Percentiles rank a stretch among this genome's conserved stretches.
Evolutionary conservation across 2,329 filamentous ascomycete species (phyloP).

Genomic region (Rosellinia necatrix): DNA sequence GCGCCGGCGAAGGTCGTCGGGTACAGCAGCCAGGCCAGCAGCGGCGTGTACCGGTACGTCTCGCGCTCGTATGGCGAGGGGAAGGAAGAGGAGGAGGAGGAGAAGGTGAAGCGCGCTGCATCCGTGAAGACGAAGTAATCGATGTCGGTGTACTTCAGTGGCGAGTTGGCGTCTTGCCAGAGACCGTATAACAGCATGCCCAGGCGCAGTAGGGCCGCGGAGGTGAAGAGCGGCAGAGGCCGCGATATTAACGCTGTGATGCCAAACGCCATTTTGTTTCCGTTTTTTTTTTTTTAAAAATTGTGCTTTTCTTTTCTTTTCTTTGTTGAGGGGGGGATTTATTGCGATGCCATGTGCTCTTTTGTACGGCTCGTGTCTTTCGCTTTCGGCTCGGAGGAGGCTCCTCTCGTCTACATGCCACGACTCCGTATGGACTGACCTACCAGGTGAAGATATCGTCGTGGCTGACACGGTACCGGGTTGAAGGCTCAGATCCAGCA

Average conservation of each 20-base stretch:
- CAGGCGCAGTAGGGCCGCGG: slow-evolving; percentile 68
- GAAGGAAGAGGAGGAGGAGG: slow-evolving; percentile 82
- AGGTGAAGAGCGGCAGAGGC: slow-evolving; percentile 57
- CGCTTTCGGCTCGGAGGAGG: background rate
- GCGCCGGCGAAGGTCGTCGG: slow-evolving; percentile 64
- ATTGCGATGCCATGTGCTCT: slow-evolving; percentile 9
- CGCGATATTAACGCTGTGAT: slow-evolving; percentile 43
- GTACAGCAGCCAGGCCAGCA: slow-evolving; percentile 87
- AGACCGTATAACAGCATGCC: slow-evolving; percentile 83
- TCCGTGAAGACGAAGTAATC: slow-evolving; percentile 99
- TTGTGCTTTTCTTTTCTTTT: too few species aligned
- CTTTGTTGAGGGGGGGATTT: too few species aligned
- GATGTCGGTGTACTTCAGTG: slow-evolving; percentile 97
- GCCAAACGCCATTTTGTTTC: slow-evolving; percentile 6
- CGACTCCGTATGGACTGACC: too few species aligned
- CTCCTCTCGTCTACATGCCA: too few species aligned
- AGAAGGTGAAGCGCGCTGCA: slow-evolving; percentile 71
- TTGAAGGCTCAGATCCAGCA: background rate
- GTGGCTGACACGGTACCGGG: background rate
- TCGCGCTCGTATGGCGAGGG: slow-evolving; percentile 84
- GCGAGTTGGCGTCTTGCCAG: slow-evolving; percentile 89
- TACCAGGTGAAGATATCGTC: too few species aligned
- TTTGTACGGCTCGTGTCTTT: background rate
- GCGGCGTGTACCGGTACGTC: slow-evolving; percentile 95
- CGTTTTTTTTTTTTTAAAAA: background rate